Conservation (phyloP, 768 basidiomycete genomes). For the Calocera viscosa region DNA sequence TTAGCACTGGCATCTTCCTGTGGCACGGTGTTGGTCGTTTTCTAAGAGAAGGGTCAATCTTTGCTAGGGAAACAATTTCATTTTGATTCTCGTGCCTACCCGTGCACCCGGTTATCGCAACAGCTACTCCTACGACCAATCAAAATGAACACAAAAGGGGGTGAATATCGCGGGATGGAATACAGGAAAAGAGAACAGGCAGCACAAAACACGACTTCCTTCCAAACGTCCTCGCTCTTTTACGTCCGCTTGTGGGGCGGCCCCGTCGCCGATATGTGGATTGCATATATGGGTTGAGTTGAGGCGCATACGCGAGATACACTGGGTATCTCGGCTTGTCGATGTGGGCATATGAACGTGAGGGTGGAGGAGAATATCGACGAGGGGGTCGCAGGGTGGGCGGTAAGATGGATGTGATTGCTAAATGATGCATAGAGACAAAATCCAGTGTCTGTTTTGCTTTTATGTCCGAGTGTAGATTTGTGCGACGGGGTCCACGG, state of each 20-base stretch:
- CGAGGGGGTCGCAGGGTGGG: not conserved
- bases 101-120: too few species aligned
- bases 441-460: conserved; percentile 4
- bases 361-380: not conserved
- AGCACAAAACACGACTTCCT: not conserved
- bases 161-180: too few species aligned
- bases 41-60: too few species aligned
- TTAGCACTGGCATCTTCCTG: too few species aligned
- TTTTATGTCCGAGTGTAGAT: not conserved
- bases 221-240: not conserved
- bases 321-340: not conserved
- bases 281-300: not conserved
- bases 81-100: too few species aligned
- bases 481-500: conserved; percentile 2
- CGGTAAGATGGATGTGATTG: not conserved
- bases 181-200: not conserved
- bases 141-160: too few species aligned
- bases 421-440: not conserved
- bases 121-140: too few species aligned
- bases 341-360: not conserved
- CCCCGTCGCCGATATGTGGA: not conserved
- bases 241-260: not conserved
- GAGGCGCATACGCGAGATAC: not conserved
- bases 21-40: too few species aligned
- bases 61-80: too few species aligned